Percentiles rank a stretch among this genome's conserved stretches.
These are phyloP conservation scores for Amanita polypyramis DNA, from an alignment of 768 basidiomycete species.

Conservation along the genomic window DNA sequence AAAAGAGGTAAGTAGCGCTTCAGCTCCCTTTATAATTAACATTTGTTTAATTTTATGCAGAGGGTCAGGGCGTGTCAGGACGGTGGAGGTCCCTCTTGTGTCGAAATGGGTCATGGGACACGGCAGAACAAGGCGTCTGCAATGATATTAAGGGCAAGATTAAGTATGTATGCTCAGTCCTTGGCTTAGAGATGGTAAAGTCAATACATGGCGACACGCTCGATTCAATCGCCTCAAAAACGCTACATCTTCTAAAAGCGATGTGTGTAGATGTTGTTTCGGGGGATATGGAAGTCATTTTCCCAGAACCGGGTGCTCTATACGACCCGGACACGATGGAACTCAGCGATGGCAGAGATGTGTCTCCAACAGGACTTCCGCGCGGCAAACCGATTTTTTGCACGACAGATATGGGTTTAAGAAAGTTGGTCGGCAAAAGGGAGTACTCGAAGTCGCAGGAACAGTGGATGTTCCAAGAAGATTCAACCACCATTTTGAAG, in stretches of 20 bases:
- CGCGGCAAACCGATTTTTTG: not conserved
- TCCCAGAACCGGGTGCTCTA: not conserved
- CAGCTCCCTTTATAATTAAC: not conserved
- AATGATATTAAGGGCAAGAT: not conserved
- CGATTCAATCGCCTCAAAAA: not conserved
- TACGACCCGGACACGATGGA: not conserved
- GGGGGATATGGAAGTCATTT: not conserved
- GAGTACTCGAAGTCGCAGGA: not conserved
- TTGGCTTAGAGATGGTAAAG: not conserved
- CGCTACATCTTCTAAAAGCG: not conserved
- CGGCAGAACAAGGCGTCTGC: not conserved
- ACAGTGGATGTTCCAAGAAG: not conserved
- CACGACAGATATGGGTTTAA: constrained; percentile 3
- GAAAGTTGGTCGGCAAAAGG: not conserved
- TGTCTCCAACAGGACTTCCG: not conserved
- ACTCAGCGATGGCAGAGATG: not conserved
- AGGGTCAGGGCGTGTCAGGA: not conserved
- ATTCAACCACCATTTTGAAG: not conserved
- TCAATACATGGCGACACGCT: not conserved
- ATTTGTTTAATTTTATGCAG: not conserved
- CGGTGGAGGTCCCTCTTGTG: not conserved
- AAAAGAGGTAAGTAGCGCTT: not conserved
- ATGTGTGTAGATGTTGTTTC: not conserved
- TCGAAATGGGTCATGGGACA: not conserved
- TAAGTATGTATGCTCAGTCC: not conserved